Percentiles rank a stretch among this genome's conserved stretches.
phyloP scores from a whole-genome alignment of 345 rosid genomes.

The Aquilaria malaccensis region DNA sequence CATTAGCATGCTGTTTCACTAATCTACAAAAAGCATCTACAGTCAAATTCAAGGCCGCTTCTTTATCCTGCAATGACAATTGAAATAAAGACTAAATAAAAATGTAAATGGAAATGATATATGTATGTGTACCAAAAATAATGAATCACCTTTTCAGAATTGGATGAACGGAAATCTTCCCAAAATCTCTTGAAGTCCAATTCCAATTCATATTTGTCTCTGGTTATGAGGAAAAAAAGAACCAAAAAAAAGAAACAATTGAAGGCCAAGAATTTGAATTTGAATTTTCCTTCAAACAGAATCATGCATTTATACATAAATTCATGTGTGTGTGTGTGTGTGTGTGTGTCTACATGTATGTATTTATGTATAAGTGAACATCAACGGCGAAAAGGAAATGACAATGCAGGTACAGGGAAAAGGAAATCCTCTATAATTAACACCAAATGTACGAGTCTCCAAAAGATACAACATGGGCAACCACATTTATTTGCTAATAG shows the following conservation, averaged over 20 bases:
- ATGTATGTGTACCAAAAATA: not conserved
- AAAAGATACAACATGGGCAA: too few relatives aligned
- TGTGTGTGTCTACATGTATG: too few relatives aligned
- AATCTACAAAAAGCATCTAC: constrained; percentile 92
- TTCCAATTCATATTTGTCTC: constrained; percentile 82
- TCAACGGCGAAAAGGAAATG: too few relatives aligned
- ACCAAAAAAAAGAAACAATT: not conserved
- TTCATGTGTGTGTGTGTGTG: too few relatives aligned
- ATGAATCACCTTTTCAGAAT: constrained; percentile 65
- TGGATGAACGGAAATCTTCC: constrained; percentile 96
- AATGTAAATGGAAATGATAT: not conserved
- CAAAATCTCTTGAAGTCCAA: constrained; percentile 91
- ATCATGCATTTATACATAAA: too few relatives aligned
- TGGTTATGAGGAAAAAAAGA: constrained; percentile 18
- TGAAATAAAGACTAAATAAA: too few relatives aligned
- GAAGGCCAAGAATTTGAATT: too few relatives aligned
- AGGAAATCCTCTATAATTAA: not conserved
- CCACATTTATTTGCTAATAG: too few relatives aligned
- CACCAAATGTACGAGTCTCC: too few relatives aligned
- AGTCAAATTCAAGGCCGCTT: constrained; percentile 76
- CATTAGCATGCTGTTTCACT: constrained; percentile 82
- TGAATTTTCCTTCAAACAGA: too few relatives aligned
- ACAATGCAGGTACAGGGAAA: constrained; percentile 4
- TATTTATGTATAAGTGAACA: too few relatives aligned
- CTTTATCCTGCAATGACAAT: constrained; percentile 78